Base-by-base conservation (phyloP, 768 basidiomycete species). In the Amanita muscaria region DNA sequence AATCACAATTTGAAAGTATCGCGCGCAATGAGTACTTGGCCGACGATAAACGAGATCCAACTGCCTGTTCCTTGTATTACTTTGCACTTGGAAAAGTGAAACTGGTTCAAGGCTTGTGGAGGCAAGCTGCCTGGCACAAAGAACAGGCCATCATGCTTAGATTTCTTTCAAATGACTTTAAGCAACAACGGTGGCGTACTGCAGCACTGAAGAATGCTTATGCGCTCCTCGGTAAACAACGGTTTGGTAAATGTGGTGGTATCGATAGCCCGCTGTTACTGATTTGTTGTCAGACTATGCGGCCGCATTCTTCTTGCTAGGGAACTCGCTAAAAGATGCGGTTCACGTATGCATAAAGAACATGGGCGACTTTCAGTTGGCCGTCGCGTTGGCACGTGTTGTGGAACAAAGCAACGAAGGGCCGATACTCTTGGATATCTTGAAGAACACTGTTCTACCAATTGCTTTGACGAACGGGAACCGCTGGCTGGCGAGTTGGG, bases 201-300 rank as follows among this genome's bases (percentile, higher is more conserved):
- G 93, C 92, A 0, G 96, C 96, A 2, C 64, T 88, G 47, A 99
- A 99, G 69, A 99, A 99, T 59, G 96, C 96, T 6, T 99, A 83
- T 63, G 88, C 90, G 0, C 65, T 99, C 33, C 61, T 99, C 47
- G 73, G 86, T 56, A 98, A 94, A 66, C 88, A 83, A 47, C 77
- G 96, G 22, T 97, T 88, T 57, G 90, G 94, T 93, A 39, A 33
- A 83, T 64, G 4, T 30, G 15, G 3, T 5, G 18, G 25, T 21
- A 21, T 58, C 21, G 39, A 51, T 14, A 31, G 23, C 51, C 14
- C 1, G 14, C 22, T 22, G 36, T 36, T 33, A 16, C 14, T 46
- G 19, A n/a, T 37, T 36, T 18, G 14, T 45, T 6, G 15, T 10
- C 57, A 97, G 96, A 91, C 59, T 98, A 97, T 57, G 93, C 96